These are phyloP conservation scores for Ramaria sp. DNA, from an alignment of 768 basidiomycete species.

Conservation along the genomic window DNA sequence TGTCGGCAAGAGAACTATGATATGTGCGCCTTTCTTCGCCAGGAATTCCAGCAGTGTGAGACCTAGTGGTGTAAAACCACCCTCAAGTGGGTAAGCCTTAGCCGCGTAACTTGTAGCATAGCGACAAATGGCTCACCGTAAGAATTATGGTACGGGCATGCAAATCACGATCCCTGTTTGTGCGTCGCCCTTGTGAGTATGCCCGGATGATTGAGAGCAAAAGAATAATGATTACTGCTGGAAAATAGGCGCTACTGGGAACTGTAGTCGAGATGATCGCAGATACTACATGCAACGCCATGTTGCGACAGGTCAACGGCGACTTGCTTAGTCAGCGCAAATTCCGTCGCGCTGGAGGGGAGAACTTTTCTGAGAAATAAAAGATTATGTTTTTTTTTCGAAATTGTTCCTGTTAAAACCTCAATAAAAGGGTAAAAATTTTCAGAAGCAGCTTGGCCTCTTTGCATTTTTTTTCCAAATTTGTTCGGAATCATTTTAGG, in stretches of 20 bases:
- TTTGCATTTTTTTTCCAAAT: too few species aligned
- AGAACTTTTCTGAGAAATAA: too few species aligned
- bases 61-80: slow-evolving; percentile 65
- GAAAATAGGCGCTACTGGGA: slow-evolving; percentile 35
- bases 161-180: slow-evolving; percentile 62
- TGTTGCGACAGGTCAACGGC: too few species aligned
- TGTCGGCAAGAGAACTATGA: slow-evolving; percentile 57
- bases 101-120: not conserved
- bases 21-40: slow-evolving; percentile 65
- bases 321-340: too few species aligned
- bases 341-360: too few species aligned
- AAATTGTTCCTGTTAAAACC: too few species aligned
- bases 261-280: slow-evolving; percentile 5
- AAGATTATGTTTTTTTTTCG: too few species aligned
- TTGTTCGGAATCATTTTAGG: too few species aligned
- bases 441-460: too few species aligned
- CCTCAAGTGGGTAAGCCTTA: slow-evolving; percentile 29
- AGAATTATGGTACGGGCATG: slow-evolving; percentile 62
- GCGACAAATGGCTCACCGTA: slow-evolving; percentile 37
- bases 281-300: slow-evolving; percentile 4
- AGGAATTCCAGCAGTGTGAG: slow-evolving; percentile 54
- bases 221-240: slow-evolving; percentile 34
- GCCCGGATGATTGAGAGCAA: slow-evolving; percentile 38
- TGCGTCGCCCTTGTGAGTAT: slow-evolving; percentile 59
- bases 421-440: too few species aligned